Evolutionary conservation across 805 yeast genomes (phyloP).

Genomic region (Ogataea populi-albae): DNA sequence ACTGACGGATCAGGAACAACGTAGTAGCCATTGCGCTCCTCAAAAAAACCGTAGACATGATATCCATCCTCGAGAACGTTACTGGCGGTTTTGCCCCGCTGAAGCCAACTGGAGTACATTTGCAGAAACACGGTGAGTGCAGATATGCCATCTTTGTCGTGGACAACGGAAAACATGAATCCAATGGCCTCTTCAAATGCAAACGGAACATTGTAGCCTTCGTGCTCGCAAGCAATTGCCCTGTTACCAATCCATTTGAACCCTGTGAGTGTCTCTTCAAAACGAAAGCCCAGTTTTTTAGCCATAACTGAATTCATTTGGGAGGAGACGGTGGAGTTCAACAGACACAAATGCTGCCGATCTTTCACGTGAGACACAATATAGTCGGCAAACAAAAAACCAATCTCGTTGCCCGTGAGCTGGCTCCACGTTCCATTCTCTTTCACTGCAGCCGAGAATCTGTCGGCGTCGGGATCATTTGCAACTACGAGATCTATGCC

Average conservation of each 20-base stretch:
- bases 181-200: slow-evolving; percentile 97
- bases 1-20: slow-evolving; percentile 51
- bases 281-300: slow-evolving; percentile 52
- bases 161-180: slow-evolving; percentile 78
- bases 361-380: slow-evolving; percentile 36
- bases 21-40: slow-evolving; percentile 86
- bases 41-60: slow-evolving; percentile 70
- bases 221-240: slow-evolving; percentile 64
- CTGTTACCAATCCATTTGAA: slow-evolving; percentile 97
- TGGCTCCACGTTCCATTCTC: slow-evolving; percentile 61
- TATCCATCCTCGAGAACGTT: slow-evolving; percentile 59
- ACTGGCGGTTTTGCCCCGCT: slow-evolving; percentile 37
- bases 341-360: slow-evolving; percentile 45
- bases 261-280: slow-evolving; percentile 86
- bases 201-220: slow-evolving; percentile 75
- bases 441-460: slow-evolving; percentile 79
- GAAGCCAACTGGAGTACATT: slow-evolving; percentile 53
- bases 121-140: slow-evolving; percentile 78
- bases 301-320: slow-evolving; percentile 76
- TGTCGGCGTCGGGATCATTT: slow-evolving; percentile 96
- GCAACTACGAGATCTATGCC: slow-evolving; percentile 64
- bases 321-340: slow-evolving; percentile 92
- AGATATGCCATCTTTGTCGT: slow-evolving; percentile 90
- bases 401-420: slow-evolving; percentile 88
- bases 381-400: slow-evolving; percentile 75